These are phyloP conservation scores for Lantana camara DNA, from an alignment of 257 asterid genomes.

Conservation along the genomic window DNA sequence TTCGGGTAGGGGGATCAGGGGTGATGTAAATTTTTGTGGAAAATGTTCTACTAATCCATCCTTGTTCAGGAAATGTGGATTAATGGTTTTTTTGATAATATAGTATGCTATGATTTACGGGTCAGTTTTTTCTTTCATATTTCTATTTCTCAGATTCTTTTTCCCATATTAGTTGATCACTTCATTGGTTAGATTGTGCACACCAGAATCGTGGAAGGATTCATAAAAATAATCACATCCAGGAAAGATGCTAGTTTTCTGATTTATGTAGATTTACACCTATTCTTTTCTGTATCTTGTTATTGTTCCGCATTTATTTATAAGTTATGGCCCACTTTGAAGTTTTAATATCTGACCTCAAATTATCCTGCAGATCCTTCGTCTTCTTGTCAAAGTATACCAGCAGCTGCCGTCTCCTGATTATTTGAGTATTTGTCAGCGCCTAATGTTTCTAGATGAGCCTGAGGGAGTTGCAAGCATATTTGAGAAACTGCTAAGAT, in stretches of 20 bases:
- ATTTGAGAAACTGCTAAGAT: conserved; percentile 77
- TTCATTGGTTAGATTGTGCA: neutral
- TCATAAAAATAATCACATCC: neutral
- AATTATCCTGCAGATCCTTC: conserved; percentile 58
- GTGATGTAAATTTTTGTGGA: too few relatives aligned
- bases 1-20: too few relatives aligned
- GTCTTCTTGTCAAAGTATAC: conserved; percentile 80
- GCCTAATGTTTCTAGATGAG: conserved; percentile 91
- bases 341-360: neutral
- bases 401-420: conserved; percentile 91
- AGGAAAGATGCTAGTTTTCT: neutral
- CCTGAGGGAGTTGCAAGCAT: conserved; percentile 76
- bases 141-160: neutral
- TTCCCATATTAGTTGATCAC: neutral
- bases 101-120: too few relatives aligned
- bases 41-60: too few relatives aligned
- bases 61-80: too few relatives aligned
- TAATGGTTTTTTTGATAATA: too few relatives aligned
- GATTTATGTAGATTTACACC: neutral
- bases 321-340: neutral
- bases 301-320: neutral
- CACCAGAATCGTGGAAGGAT: neutral
- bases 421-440: conserved; percentile 90
- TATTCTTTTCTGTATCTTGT: neutral
- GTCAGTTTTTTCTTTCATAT: neutral